phyloP scores from a whole-genome alignment of 2,329 filamentous ascomycete genomes.

The Aspergillus ochraceus region DNA sequence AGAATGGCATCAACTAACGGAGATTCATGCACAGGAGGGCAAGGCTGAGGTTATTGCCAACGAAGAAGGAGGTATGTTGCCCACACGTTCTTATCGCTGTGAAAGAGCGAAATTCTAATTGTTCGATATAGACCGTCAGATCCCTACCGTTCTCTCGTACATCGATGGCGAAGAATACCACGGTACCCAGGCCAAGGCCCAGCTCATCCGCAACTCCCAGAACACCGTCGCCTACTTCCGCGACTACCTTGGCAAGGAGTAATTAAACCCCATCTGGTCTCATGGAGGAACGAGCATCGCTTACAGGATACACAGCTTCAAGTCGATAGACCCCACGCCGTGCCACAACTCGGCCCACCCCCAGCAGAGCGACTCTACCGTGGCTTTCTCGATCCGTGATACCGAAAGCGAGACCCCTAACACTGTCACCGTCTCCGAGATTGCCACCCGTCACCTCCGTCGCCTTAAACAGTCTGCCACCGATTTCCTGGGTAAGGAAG shows the following conservation, averaged over 20 bases:
- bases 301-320: slow-evolving; percentile 59
- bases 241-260: slow-evolving; percentile 94
- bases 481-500: slow-evolving; percentile 88
- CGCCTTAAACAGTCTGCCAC: slow-evolving; percentile 80
- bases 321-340: slow-evolving; percentile 93
- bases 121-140: slow-evolving; percentile 75
- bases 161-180: slow-evolving; percentile 96
- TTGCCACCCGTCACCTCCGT: slow-evolving; percentile 79
- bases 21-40: slow-evolving; percentile 63
- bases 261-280: slow-evolving; percentile 24
- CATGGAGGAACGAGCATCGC: slow-evolving; percentile 1
- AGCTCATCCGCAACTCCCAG: slow-evolving; percentile 85
- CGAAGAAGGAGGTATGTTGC: slow-evolving; percentile 75
- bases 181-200: slow-evolving; percentile 89
- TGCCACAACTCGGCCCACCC: slow-evolving; percentile 93
- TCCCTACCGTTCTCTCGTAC: slow-evolving; percentile 91
- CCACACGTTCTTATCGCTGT: neutral
- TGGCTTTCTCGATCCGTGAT: slow-evolving; percentile 84
- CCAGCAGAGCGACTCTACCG: slow-evolving; percentile 66
- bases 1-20: slow-evolving; percentile 1
- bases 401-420: slow-evolving; percentile 65
- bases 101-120: slow-evolving; percentile 17
- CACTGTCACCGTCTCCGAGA: slow-evolving; percentile 73
- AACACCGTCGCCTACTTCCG: slow-evolving; percentile 97
- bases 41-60: slow-evolving; percentile 98